These are phyloP conservation scores for Skeletonema marinoi DNA, from an alignment of 108 stramenopile species.

Conservation along the genomic window DNA sequence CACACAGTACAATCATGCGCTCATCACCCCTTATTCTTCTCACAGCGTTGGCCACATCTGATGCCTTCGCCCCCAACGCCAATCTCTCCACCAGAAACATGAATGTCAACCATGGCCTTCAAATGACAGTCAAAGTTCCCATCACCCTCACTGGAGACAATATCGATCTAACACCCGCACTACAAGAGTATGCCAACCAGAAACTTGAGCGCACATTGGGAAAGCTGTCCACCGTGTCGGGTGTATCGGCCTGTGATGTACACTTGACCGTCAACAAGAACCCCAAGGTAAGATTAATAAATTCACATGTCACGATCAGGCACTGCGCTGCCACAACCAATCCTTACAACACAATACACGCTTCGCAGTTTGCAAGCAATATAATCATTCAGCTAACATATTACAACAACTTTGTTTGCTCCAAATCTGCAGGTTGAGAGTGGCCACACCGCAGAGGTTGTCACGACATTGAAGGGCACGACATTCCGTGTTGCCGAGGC, in stretches of 20 bases:
- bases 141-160: conserved; percentile 83
- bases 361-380: background rate
- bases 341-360: background rate
- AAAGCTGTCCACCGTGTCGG: conserved; percentile 65
- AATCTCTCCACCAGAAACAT: background rate
- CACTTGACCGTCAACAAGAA: conserved; percentile 86
- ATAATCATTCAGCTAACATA: background rate
- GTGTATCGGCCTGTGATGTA: conserved; percentile 77
- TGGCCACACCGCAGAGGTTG: conserved; percentile 77
- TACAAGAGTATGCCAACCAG: conserved; percentile 76
- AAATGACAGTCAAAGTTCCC: conserved; percentile 59
- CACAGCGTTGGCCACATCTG: conserved; percentile 23
- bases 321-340: background rate
- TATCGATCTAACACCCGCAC: conserved; percentile 81
- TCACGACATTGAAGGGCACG: conserved; percentile 79
- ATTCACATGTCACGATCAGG: background rate
- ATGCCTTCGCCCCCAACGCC: conserved; percentile 37
- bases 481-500: conserved; percentile 74
- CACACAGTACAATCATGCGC: conserved; percentile 23
- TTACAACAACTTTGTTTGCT: background rate
- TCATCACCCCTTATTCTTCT: conserved; percentile 22
- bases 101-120: conserved; percentile 18
- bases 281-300: conserved; percentile 66
- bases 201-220: conserved; percentile 73
- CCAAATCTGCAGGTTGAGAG: conserved; percentile 69